A percentile compares a stretch with the other conserved stretches of the same genome.
phyloP scores from a whole-genome alignment of 1,139 yeast genomes.

The Ashbya aceris region DNA sequence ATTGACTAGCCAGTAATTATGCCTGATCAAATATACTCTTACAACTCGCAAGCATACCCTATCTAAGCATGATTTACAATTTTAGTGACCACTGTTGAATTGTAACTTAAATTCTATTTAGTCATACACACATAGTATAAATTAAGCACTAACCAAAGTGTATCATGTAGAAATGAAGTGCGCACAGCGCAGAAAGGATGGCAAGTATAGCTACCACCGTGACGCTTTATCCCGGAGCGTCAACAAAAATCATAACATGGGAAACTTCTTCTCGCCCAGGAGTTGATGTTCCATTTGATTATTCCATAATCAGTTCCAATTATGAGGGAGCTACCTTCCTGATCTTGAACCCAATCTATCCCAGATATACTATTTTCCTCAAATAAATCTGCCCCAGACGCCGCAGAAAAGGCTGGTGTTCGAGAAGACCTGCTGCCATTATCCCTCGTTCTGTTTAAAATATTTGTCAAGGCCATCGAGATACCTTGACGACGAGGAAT shows the following conservation, averaged over 20 bases:
- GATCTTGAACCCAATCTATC: constrained; percentile 36
- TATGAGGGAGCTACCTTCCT: constrained; percentile 34
- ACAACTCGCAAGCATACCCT: too few relatives aligned
- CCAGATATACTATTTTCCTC: constrained; percentile 40
- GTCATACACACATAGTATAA: too few relatives aligned
- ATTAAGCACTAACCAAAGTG: too few relatives aligned
- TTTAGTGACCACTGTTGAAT: too few relatives aligned
- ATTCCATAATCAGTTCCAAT: constrained; percentile 43
- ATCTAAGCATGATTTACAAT: too few relatives aligned
- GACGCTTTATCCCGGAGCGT: not conserved
- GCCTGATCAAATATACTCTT: too few relatives aligned
- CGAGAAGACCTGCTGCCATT: too few relatives aligned
- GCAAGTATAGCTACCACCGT: too few relatives aligned
- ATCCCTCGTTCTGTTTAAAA: not conserved
- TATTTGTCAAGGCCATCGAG: constrained; percentile 4
- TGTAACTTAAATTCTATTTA: too few relatives aligned
- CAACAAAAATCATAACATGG: constrained; percentile 33
- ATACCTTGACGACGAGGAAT: not conserved
- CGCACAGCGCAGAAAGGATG: too few relatives aligned
- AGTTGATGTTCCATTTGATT: constrained; percentile 41
- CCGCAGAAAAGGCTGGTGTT: too few relatives aligned
- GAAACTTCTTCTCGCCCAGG: constrained; percentile 44
- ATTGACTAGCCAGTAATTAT: constrained; percentile 24
- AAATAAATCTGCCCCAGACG: constrained; percentile 1
- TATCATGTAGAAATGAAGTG: too few relatives aligned